Evolutionary conservation across 2,329 filamentous ascomycete species (phyloP).

Genomic region (Ceratocystis huliohia): DNA sequence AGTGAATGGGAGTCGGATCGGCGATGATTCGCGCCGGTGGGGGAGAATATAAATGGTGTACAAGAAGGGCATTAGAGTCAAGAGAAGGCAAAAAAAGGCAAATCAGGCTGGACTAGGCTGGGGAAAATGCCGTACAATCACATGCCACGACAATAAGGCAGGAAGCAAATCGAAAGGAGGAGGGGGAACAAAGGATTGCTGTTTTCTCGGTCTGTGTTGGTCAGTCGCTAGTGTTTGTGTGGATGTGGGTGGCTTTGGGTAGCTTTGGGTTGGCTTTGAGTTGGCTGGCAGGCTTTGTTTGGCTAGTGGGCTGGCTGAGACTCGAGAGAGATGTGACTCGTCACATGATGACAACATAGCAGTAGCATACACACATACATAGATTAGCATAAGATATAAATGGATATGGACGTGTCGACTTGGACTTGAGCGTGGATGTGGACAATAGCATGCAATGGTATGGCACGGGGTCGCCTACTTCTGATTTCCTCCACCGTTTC

Average conservation of each 20-base stretch:
- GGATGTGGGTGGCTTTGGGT: too few species aligned
- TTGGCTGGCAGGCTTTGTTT: neutral
- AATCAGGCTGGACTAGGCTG: too few species aligned
- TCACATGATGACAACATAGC: neutral
- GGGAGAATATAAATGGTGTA: neutral
- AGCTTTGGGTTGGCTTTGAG: neutral
- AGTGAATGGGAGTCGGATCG: neutral
- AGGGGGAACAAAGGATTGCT: neutral
- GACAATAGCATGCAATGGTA: too few species aligned
- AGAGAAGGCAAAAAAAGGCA: too few species aligned
- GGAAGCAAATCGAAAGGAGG: neutral
- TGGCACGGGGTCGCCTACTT: too few species aligned
- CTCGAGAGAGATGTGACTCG: neutral
- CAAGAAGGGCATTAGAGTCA: too few species aligned
- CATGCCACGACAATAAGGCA: neutral
- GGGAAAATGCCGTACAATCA: neutral
- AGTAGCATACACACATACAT: neutral
- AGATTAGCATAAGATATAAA: too few species aligned
- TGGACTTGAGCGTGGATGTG: too few species aligned
- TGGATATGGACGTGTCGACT: too few species aligned
- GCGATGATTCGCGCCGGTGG: too few species aligned
- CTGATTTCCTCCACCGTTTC: neutral
- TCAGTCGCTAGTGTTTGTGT: neutral
- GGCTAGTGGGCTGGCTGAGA: neutral
- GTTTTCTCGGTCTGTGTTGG: conserved; percentile 5